A percentile compares a stretch with the other conserved stretches of the same genome.
These are phyloP conservation scores for Metschnikowia lachancei DNA, from an alignment of 805 yeast species.

Conservation along the genomic window DNA sequence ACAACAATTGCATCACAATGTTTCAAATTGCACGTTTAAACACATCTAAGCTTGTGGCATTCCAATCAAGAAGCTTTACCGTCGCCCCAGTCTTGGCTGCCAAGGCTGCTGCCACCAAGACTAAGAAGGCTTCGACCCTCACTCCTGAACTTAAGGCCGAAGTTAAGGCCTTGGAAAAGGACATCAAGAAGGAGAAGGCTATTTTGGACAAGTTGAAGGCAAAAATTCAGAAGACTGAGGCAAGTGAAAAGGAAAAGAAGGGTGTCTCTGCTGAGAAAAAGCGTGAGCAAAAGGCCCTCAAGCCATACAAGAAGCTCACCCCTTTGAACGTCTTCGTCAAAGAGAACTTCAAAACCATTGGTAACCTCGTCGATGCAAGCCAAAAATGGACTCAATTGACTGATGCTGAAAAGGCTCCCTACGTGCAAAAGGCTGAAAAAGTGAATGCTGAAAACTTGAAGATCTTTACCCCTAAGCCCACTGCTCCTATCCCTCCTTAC, in stretches of 20 bases:
- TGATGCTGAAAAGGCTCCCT: constrained; percentile 29
- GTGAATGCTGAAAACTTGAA: constrained; percentile 26
- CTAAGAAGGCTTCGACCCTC: neutral
- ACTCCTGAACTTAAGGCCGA: constrained; percentile 2
- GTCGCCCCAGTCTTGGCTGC: constrained; percentile 5
- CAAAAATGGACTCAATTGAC: constrained; percentile 29
- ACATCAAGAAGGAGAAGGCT: constrained; percentile 22
- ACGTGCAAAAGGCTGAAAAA: constrained; percentile 25
- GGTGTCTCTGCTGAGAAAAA: constrained; percentile 12
- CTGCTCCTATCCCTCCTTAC: constrained; percentile 30
- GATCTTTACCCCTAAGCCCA: constrained; percentile 34
- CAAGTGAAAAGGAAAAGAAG: constrained; percentile 13
- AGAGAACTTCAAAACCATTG: constrained; percentile 18
- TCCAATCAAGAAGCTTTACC: constrained; percentile 3
- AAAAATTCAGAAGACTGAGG: constrained; percentile 14
- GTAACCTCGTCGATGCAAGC: constrained; percentile 19
- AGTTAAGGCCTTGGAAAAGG: constrained; percentile 14
- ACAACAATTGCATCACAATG: neutral
- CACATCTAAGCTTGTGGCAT: neutral
- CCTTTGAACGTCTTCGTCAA: constrained; percentile 27
- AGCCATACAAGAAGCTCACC: constrained; percentile 24
- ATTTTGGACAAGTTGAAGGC: constrained; percentile 13
- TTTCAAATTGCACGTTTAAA: constrained; percentile 5
- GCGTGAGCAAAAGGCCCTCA: constrained; percentile 23
- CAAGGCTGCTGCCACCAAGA: constrained; percentile 4